phyloP scores from a whole-genome alignment of 495 filamentous ascomycete species.

The Penicillium cinerascens region DNA sequence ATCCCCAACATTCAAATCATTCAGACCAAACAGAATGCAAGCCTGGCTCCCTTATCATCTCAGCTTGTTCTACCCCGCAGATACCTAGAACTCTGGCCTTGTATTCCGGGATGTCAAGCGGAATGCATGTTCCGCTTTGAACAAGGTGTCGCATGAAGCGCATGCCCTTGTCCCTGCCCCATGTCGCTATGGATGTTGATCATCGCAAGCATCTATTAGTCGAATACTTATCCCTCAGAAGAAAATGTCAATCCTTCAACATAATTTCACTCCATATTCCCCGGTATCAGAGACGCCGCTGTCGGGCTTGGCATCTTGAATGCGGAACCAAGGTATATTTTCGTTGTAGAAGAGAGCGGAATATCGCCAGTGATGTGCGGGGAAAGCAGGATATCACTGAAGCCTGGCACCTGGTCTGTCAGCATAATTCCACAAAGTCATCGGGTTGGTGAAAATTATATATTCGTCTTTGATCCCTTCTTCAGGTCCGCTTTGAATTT shows the following conservation, averaged over 20 bases:
- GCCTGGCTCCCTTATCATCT: no score
- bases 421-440: background rate
- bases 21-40: background rate
- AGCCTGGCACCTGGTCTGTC: background rate
- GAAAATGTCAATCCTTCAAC: background rate
- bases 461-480: background rate
- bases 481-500: background rate
- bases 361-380: slow-evolving; percentile 6
- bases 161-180: no score
- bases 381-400: slow-evolving; percentile 3
- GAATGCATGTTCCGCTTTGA: background rate
- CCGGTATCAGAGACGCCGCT: background rate
- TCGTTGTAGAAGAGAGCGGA: slow-evolving; percentile 3
- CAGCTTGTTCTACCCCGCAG: background rate
- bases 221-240: background rate
- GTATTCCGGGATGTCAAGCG: background rate
- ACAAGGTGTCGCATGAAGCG: background rate
- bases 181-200: background rate
- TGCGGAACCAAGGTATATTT: slow-evolving; percentile 2
- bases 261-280: background rate
- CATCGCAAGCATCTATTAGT: background rate
- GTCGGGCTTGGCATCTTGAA: slow-evolving; percentile 3
- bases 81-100: background rate
- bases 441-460: background rate
- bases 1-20: background rate